Evolutionary conservation across 768 basidiomycete species (phyloP).

Genomic region (Leccinellum rugosiceps): DNA sequence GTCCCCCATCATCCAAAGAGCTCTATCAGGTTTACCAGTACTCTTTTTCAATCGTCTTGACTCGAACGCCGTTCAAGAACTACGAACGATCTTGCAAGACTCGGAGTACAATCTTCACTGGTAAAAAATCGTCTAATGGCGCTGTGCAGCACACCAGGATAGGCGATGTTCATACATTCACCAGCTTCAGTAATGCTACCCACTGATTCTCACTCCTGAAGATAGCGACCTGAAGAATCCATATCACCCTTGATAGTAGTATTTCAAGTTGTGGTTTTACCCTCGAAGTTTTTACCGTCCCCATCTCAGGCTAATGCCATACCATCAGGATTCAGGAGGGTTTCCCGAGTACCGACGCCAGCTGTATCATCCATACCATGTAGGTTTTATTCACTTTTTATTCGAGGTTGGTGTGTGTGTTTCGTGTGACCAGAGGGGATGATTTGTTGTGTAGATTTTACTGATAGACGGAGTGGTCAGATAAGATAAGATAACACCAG

Average conservation of each 20-base stretch:
- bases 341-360: background rate
- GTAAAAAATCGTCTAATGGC: background rate
- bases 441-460: background rate
- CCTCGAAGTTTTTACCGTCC: too few species aligned
- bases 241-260: background rate
- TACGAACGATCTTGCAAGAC: background rate
- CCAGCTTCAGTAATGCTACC: background rate
- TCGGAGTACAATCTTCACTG: too few species aligned
- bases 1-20: background rate
- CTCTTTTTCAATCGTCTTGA: background rate
- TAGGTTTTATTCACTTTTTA: background rate
- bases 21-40: background rate
- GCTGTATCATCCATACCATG: background rate
- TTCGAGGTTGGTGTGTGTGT: background rate
- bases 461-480: background rate
- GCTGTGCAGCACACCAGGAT: background rate
- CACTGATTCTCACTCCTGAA: background rate
- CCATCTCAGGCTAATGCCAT: background rate
- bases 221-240: background rate
- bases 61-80: background rate
- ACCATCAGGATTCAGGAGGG: background rate
- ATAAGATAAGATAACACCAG: constrained; percentile 25
- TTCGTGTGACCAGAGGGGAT: background rate
- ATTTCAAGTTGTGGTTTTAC: too few species aligned
- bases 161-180: background rate